Evolutionary conservation across 116 monocot species (phyloP).

Genomic region (Zostera marina): DNA sequence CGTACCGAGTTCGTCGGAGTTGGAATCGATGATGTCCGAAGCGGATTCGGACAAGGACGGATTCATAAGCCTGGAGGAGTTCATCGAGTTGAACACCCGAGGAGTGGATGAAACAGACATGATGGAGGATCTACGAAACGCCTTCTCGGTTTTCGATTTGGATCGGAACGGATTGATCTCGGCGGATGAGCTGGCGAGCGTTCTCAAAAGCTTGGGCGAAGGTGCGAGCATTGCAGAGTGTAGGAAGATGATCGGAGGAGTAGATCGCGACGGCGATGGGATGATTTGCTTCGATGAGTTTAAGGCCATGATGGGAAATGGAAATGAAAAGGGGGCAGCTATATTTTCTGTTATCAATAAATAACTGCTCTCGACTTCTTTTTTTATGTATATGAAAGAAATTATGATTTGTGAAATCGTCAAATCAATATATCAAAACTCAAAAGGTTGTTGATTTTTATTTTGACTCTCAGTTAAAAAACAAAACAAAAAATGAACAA

Average conservation of each 20-base stretch:
- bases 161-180: constrained; percentile 41
- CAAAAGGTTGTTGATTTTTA: no score
- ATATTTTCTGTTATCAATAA: no score
- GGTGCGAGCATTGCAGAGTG: constrained; percentile 29
- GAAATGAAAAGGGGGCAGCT: background rate
- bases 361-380: no score
- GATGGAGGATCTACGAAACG: constrained; percentile 17
- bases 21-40: constrained; percentile 29
- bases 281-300: constrained; percentile 52
- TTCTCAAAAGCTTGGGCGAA: constrained; percentile 25
- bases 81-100: constrained; percentile 21
- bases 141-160: constrained; percentile 30
- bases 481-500: no score
- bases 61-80: constrained; percentile 34
- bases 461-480: no score
- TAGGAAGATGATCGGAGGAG: constrained; percentile 35
- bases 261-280: constrained; percentile 49
- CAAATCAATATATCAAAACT: no score
- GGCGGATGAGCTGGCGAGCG: constrained; percentile 30
- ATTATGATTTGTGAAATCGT: no score
- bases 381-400: no score
- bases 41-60: constrained; percentile 51
- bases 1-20: constrained; percentile 19
- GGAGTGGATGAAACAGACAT: constrained; percentile 14
- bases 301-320: constrained; percentile 31